A percentile compares a stretch with the other conserved stretches of the same genome.
phyloP scores from a whole-genome alignment of 257 asterid genomes.

The Capsicum chinense region DNA sequence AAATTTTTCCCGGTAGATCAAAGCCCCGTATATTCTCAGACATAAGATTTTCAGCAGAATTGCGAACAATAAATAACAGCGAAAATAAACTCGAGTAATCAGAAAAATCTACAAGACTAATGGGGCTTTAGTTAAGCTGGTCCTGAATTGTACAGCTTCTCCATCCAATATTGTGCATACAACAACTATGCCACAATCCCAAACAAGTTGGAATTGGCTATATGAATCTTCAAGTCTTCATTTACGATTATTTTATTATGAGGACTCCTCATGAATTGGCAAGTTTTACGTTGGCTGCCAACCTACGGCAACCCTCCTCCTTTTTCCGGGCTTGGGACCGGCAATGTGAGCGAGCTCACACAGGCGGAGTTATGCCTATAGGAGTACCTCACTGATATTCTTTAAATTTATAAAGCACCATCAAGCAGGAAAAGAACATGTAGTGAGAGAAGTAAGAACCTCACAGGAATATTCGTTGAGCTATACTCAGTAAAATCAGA shows the following conservation, averaged over 20 bases:
- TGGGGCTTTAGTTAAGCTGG: no score
- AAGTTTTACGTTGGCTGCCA: not conserved
- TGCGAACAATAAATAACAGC: no score
- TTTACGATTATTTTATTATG: not conserved
- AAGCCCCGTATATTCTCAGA: no score
- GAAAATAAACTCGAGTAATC: no score
- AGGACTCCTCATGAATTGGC: not conserved
- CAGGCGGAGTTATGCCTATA: not conserved
- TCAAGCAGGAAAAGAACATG: not conserved
- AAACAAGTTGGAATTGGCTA: no score
- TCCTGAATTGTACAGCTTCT: no score
- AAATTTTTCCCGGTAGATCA: no score
- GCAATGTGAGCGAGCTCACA: not conserved
- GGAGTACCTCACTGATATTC: not conserved
- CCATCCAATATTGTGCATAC: not conserved
- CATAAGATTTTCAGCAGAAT: no score
- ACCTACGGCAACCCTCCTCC: not conserved
- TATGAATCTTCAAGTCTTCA: not conserved
- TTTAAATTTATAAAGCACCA: not conserved
- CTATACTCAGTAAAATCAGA: not conserved
- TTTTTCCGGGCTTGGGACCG: not conserved
- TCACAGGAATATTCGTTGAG: not conserved
- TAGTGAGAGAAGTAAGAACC: not conserved
- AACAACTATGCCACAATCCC: no score
- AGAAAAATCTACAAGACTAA: no score